These are phyloP conservation scores for Hemileccinum impolitum DNA, from an alignment of 768 basidiomycete species.

Conservation along the genomic window DNA sequence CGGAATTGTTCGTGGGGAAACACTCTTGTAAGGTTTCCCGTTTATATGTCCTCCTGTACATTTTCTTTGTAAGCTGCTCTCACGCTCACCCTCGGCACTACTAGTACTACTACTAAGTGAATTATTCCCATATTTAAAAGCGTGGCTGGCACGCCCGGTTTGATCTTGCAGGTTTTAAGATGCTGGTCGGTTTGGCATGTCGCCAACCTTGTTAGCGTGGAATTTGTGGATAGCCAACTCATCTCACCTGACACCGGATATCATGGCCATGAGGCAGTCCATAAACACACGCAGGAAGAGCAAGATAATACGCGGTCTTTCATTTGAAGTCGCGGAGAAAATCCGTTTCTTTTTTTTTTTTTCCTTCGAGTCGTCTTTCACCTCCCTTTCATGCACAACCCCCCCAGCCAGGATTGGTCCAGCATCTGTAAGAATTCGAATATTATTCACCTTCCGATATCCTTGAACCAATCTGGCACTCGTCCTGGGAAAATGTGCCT, in stretches of 20 bases:
- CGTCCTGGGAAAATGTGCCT: too few species aligned
- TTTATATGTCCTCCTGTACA: constrained; percentile 26
- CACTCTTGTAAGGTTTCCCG: background rate
- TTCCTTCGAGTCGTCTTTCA: too few species aligned
- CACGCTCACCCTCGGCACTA: too few species aligned
- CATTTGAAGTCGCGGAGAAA: background rate
- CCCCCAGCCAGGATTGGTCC: background rate
- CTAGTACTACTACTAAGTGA: too few species aligned
- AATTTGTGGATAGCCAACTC: background rate
- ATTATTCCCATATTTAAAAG: too few species aligned
- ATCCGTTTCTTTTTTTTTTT: background rate
- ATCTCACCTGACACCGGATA: constrained; percentile 6
- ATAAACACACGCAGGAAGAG: too few species aligned
- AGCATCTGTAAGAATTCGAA: background rate
- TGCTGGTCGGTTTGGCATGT: background rate
- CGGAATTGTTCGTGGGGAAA: constrained; percentile 60
- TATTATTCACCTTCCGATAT: background rate
- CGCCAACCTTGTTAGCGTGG: too few species aligned
- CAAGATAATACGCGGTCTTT: background rate
- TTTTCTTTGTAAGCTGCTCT: constrained; percentile 42
- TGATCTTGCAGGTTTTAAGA: too few species aligned
- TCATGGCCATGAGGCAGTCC: background rate
- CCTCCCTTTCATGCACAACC: constrained; percentile 9
- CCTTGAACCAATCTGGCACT: too few species aligned
- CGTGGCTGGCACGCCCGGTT: too few species aligned